Evolutionary conservation across 352 stramenopile species (phyloP).

Genomic region (Globisporangium takayamanum): DNA sequence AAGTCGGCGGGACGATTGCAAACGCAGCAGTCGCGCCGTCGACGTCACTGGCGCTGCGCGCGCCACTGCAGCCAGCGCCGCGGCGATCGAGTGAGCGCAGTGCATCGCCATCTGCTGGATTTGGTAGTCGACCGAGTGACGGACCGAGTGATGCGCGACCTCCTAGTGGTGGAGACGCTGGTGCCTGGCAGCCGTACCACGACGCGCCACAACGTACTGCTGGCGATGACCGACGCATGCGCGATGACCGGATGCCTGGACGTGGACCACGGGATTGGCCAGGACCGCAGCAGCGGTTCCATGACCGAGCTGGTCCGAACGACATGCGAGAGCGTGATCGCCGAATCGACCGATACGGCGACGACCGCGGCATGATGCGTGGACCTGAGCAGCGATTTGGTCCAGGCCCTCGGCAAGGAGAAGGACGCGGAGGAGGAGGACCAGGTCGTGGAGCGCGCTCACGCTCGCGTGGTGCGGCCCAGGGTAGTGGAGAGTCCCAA

Average conservation of each 20-base stretch:
- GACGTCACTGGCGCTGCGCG: constrained; percentile 12
- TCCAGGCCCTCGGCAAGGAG: too few relatives aligned
- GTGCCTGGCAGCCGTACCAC: constrained; percentile 7
- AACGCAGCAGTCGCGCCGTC: constrained; percentile 5
- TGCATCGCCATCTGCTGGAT: background rate
- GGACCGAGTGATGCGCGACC: too few relatives aligned
- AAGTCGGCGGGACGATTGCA: constrained; percentile 26
- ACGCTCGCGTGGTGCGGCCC: background rate
- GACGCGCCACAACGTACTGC: constrained; percentile 1
- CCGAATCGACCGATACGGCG: too few relatives aligned
- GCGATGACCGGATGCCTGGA: background rate
- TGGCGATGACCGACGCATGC: background rate
- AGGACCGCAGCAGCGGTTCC: background rate
- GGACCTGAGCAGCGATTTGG: too few relatives aligned
- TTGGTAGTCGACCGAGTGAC: too few relatives aligned
- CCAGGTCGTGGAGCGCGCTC: background rate
- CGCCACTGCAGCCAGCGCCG: constrained; percentile 6
- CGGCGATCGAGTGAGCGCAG: constrained; percentile 30
- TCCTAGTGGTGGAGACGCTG: background rate
- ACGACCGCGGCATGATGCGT: too few relatives aligned
- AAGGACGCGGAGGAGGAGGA: too few relatives aligned
- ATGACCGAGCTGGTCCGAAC: background rate
- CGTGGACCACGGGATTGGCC: constrained; percentile 8
- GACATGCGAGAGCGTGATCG: too few relatives aligned
- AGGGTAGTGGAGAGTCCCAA: background rate